Base-by-base conservation (phyloP, 352 stramenopile genomes). In the Pythium rhizo-oryzae region DNA sequence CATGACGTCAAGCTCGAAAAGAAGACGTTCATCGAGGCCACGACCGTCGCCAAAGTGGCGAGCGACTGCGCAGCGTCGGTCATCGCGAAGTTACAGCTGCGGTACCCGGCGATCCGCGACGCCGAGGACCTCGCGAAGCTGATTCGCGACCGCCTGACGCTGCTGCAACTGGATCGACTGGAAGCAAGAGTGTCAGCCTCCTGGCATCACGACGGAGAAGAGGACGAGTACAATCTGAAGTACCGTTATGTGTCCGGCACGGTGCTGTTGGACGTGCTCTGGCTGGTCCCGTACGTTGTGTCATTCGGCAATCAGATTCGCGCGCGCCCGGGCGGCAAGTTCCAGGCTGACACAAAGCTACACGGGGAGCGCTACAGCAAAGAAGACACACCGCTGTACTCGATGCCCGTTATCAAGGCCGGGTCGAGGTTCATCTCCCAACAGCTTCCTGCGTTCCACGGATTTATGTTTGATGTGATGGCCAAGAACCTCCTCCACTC, bases 21-120 rank as follows among this genome's bases (percentile, higher is more conserved):
- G 33, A 74, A 71, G 25, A 79, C 72, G 12, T 59, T 82, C 46
- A 57, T 82, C 24, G 75, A 82, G 23, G 70, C 75, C 7, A 75
- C 75, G 0, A 61, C 70, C 2, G 75, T 76, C 16, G 69, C 70
- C 0, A 74, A 78, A 33, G 24, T 78, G 19, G 72, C 75, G 1
- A 79, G 76, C 28, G 52, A 72, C 8, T 62, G 50, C 25, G 75
- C 64, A 0, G 59, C 24, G 4, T 61, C 67, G 2, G 61, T 78
- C 13, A 76, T 74, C 1, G 60, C 62, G 23, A 60, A 41, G 35
- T 35, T 79, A 11, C 64, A 78, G 57, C 43, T 72, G 13, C 54
- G 59, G 1, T 73, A 70, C 30, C 70, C 70, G 11, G 1, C 15
- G 13, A 12, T 50, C 19, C 43, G 43, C 43, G 43, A 50, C 19